Evolutionary conservation across 305 asterid species (phyloP), one percentile per base, ranked within the genome.

Genomic region (Solanum hybrid): DNA sequence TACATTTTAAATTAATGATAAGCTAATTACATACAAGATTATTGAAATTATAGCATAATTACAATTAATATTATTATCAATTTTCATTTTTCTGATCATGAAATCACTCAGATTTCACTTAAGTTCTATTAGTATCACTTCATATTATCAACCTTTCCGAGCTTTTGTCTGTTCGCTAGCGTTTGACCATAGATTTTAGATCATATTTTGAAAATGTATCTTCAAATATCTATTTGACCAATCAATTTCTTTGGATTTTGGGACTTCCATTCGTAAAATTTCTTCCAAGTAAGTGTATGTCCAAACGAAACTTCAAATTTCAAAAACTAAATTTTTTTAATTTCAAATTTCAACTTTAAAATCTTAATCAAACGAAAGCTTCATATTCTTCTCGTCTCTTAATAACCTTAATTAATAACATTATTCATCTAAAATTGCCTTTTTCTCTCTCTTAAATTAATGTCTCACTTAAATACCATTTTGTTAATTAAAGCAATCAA

Each of bases 101-200:
- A 24, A 69, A 69, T 24, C 75, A 69, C 16, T 69, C 16, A 24
- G 6, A n/a, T 69, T 69, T 69, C 31, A 66, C 29, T 22, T n/a
- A n/a, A 9, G 26, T n/a, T 2, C 29, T 20, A 20, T 20, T 7
- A 7, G 10, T 66, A 64, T 22, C 73, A 22, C 73, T n/a, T 66
- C 29, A n/a, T 8, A n/a, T 66, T n/a, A n/a, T 66, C 73, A 2
- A 1, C 0, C 7, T 60, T 60, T 60, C 24, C 5, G 4, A 60
- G 29, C 12, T 2, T 64, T n/a, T n/a, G 6, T 66, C 5, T 56
- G 5, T 17, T 6, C 0, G 5, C 1, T 17, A 0, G 24, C 10
- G 24, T 56, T 56, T 56, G 69, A 56, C 24, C 69, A 56, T 56
- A 69, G 8, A 69, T 69, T 69, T 69, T 69, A 2, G 8, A 9